Evolutionary conservation across 495 filamentous ascomycete species (phyloP).

Genomic region (Neurospora discreta): DNA sequence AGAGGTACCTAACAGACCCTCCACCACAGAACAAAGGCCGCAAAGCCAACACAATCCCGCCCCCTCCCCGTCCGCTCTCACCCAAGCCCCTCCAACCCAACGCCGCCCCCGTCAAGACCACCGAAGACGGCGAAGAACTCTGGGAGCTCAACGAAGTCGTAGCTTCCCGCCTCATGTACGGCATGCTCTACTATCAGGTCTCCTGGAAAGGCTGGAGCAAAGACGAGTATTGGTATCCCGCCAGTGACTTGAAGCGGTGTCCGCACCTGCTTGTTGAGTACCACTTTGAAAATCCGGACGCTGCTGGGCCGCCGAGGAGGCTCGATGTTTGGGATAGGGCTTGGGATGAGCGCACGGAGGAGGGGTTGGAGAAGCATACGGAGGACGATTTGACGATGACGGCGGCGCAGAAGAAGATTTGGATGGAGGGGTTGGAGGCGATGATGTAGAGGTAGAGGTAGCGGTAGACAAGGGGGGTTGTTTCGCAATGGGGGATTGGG

Average conservation of each 20-base stretch:
- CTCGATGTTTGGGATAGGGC: background rate
- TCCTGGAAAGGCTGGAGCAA: background rate
- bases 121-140: background rate
- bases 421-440: background rate
- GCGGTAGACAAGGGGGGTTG: background rate
- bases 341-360: background rate
- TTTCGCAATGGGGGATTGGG: background rate
- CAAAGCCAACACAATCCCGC: background rate
- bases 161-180: background rate
- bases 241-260: background rate
- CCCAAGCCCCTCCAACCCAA: background rate
- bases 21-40: background rate
- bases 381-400: background rate
- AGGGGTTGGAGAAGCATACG: background rate
- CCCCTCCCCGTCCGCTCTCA: background rate
- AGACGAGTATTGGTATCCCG: background rate
- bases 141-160: background rate
- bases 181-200: background rate
- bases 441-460: no score
- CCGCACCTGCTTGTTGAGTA: background rate
- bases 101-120: background rate
- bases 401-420: background rate
- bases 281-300: background rate
- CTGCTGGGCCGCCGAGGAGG: background rate
- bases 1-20: no score